Evolutionary conservation across 192 early-diverging fungal species (phyloP).

Genomic region (Linnemannia exigua): DNA sequence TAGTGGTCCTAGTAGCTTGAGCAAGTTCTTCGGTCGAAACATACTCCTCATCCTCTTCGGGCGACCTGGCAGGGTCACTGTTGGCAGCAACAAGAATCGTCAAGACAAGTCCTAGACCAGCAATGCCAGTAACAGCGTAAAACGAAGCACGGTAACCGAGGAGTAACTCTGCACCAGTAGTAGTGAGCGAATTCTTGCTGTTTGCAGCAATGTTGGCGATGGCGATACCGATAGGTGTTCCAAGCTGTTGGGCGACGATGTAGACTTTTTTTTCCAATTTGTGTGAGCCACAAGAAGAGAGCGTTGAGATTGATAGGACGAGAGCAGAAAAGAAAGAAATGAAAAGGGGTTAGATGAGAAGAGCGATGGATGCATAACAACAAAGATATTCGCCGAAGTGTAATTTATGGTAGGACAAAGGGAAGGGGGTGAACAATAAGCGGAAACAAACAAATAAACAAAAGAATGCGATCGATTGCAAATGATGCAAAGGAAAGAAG

Average conservation of each 20-base stretch:
- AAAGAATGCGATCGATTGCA: not conserved
- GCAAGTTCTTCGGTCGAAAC: too few relatives aligned
- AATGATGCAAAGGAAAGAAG: not conserved
- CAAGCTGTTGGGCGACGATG: slow-evolving; percentile 49
- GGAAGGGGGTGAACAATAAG: not conserved
- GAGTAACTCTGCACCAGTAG: slow-evolving; percentile 18
- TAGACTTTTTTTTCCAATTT: slow-evolving; percentile 26
- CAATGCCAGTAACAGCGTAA: slow-evolving; percentile 30
- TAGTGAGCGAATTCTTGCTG: slow-evolving; percentile 19
- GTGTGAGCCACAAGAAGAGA: not conserved
- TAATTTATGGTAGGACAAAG: not conserved
- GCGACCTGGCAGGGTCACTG: slow-evolving; percentile 7
- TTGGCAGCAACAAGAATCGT: slow-evolving; percentile 25
- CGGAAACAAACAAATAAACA: not conserved
- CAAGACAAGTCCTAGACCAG: slow-evolving; percentile 16
- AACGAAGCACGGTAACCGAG: slow-evolving; percentile 43
- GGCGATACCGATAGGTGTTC: slow-evolving; percentile 55
- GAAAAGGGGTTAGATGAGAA: not conserved
- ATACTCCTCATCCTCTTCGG: too few relatives aligned
- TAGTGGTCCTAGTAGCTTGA: too few relatives aligned
- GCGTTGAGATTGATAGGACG: not conserved
- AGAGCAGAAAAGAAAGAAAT: not conserved
- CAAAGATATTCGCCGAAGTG: not conserved
- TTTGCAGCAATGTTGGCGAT: slow-evolving; percentile 50
- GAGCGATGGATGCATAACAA: not conserved